Base-by-base conservation (phyloP, 768 basidiomycete species). In the Crepidotus variabilis region DNA sequence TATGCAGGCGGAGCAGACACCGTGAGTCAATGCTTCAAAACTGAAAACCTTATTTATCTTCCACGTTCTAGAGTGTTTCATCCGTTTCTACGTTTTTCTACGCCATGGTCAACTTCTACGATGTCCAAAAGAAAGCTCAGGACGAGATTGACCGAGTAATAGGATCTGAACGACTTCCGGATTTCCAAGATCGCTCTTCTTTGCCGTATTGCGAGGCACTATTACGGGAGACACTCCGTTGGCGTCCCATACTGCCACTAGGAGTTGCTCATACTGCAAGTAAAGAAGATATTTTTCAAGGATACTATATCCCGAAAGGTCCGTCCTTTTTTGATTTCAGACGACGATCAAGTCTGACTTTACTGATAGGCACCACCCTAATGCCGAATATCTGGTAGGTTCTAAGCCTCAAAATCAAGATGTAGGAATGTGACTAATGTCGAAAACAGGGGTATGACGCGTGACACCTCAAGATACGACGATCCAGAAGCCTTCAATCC, bases 131-230 rank as follows among this genome's bases (percentile, higher is more conserved):
- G 32, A 81, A 78, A 54, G 88, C 84, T 0, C 86, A 88, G 62
- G 71, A 74, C n/a, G 88, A 91, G 60, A 77, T 91, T 16, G 89
- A 91, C 63, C 53, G 62, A 1, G 81, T 87, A 13, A 72, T 85
- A 33, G 84, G 84, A 9, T 56, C 64, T 24, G 77, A 78, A 45
- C 75, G 87, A 8, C 72, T 90, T 23, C 90, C 90, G 0, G 75
- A 71, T 0, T 80, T 86, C 57, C 73, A 70, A 36, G 88, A 89
- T 65, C 74, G 86, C 2, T 56, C 68, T 3, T 71, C 67, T 0
- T 66, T 91, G 55, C 85, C 86, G 5, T 90, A 81, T 65, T 56
- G 63, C 61, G 57, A 16, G 16, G 51, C 51, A 9, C 8, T 52
- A 0, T 5, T 23, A 20, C 39, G 45, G 23, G 51, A 52, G 22